Evolutionary conservation across 805 yeast species (phyloP).

Genomic region (Saturnispora gosingensis): DNA sequence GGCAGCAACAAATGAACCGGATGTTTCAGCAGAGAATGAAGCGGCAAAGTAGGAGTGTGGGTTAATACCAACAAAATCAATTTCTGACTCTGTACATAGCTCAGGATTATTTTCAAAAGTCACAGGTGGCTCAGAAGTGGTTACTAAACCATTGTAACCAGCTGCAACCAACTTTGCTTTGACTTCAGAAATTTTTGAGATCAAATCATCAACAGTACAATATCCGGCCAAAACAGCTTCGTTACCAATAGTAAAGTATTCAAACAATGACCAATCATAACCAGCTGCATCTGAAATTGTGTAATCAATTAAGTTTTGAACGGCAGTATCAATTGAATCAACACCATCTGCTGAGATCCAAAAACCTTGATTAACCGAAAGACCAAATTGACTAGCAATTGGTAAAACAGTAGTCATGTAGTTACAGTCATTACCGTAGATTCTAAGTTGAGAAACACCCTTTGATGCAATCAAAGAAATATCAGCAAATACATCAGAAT

Average conservation of each 20-base stretch:
- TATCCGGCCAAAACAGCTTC: conserved; percentile 69
- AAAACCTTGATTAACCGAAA: conserved; percentile 77
- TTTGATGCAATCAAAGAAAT: conserved; percentile 45
- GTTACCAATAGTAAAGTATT: conserved; percentile 74
- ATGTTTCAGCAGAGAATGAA: conserved; percentile 50
- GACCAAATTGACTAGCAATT: conserved; percentile 46
- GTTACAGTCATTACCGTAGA: conserved; percentile 84
- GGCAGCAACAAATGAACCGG: conserved; percentile 55
- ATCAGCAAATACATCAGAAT: conserved; percentile 47
- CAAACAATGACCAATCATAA: conserved; percentile 64
- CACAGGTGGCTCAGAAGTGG: conserved; percentile 89
- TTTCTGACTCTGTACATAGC: conserved; percentile 58
- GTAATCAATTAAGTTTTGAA: conserved; percentile 41
- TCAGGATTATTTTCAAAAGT: conserved; percentile 52
- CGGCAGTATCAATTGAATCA: conserved; percentile 56
- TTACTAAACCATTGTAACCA: conserved; percentile 68
- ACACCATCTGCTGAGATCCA: conserved; percentile 65
- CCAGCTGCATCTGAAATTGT: conserved; percentile 31
- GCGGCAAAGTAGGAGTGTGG: conserved; percentile 79
- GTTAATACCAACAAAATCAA: conserved; percentile 81
- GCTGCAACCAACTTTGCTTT: conserved; percentile 48
- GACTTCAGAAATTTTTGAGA: conserved; percentile 55
- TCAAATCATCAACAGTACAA: conserved; percentile 52
- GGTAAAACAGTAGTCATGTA: conserved; percentile 59
- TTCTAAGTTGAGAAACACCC: conserved; percentile 59